Evolutionary conservation across 2,329 filamentous ascomycete species (phyloP), one percentile per base, ranked within the genome.

Genomic region (Colletotrichum scovillei): DNA sequence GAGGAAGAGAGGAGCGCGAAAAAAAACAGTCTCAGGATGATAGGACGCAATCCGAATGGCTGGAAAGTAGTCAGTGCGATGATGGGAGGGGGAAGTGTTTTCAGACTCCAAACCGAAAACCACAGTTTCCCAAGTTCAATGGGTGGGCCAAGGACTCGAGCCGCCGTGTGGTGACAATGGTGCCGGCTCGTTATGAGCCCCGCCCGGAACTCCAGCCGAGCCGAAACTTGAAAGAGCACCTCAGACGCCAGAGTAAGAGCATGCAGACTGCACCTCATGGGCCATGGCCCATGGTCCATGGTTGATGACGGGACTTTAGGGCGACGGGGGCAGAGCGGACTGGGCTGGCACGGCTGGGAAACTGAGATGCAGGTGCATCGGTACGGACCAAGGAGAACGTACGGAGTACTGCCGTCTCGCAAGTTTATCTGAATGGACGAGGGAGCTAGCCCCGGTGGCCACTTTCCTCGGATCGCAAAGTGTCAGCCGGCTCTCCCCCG

Each of bases 121-220:
- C 65, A 63, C 63, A 35, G 52, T 32, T 60, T 63, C 58, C 52
- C 46, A 49, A 68, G 52, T 8, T 22, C 32, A 35, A 35, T 35
- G 32, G 58, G 58, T 56, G 63, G 69, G 52, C 5, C 38, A 42
- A 42, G 38, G 38, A 42, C 16, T 49, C 42, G 42, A 22, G 42
- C 19, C 19, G 19, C 19, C 19, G 46, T 53, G 56, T 52, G 58
- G 57, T 65, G 56, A 42, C 38, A 42, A 19, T 30, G 52, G 53
- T 69, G 64, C 58, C 49, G 64, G 58, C 35, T 42, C 55, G 32
- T 56, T 22, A 26, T 52, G 60, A 42, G 55, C 69, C 46, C 67
- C 67, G 60, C 59, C 35, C 70, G 70, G 60, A 70, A 66, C 32
- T n/a, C 60, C 67, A 73, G 60, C 70, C 70, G 70, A 70, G 60